Percentiles rank a stretch among this genome's conserved stretches.
phyloP scores from a whole-genome alignment of 2,329 filamentous ascomycete species.

The Nigrospora osmanthi region DNA sequence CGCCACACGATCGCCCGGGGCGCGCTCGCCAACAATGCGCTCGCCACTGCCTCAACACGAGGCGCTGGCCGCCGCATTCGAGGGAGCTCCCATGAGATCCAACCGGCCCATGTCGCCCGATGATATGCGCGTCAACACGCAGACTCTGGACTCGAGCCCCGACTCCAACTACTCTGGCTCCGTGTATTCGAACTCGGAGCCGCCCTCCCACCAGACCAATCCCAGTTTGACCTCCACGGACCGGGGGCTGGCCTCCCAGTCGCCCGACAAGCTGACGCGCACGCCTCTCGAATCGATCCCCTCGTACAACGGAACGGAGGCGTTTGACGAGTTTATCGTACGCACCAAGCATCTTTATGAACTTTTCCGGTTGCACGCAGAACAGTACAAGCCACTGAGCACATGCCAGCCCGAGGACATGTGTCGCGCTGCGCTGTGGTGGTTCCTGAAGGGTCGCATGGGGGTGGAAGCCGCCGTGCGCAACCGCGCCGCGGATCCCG shows the following conservation, averaged over 20 bases:
- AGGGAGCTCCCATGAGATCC: conserved; percentile 9
- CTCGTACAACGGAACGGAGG: conserved; percentile 49
- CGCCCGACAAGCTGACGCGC: conserved; percentile 16
- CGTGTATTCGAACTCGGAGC: conserved; percentile 16
- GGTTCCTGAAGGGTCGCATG: conserved; percentile 77
- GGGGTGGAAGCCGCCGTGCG: conserved; percentile 67
- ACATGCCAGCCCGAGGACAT: conserved; percentile 59
- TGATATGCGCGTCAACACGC: conserved; percentile 14
- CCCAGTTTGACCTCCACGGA: too few species aligned
- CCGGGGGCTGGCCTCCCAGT: not conserved
- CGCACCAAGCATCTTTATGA: conserved; percentile 68
- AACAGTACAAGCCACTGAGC: conserved; percentile 60
- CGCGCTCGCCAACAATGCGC: conserved; percentile 3
- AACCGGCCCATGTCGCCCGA: conserved; percentile 13
- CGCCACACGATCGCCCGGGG: conserved; percentile 8
- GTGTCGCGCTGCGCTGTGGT: conserved; percentile 72
- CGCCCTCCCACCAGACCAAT: not conserved
- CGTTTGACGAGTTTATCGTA: conserved; percentile 60
- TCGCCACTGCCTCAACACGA: conserved; percentile 15
- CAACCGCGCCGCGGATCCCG: conserved; percentile 47
- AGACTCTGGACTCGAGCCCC: conserved; percentile 11
- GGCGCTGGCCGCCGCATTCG: conserved; percentile 5
- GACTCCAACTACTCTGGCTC: conserved; percentile 16
- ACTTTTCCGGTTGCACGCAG: conserved; percentile 70
- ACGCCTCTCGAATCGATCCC: conserved; percentile 29